phyloP scores from a whole-genome alignment of 169 alveolate species.

The Babesia caballi region DNA sequence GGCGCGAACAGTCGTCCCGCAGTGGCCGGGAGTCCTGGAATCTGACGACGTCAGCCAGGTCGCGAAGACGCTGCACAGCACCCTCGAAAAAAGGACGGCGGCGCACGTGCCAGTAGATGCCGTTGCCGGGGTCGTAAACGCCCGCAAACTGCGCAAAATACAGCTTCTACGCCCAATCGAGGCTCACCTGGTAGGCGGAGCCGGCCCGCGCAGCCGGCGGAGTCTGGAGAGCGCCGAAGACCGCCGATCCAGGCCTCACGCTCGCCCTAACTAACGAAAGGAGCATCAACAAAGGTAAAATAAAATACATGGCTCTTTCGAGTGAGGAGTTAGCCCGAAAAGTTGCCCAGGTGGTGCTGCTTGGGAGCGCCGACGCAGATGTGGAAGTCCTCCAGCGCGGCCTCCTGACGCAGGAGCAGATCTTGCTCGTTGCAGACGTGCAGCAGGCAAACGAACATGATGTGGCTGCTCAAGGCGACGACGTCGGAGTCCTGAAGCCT shows the following conservation, averaged over 20 bases:
- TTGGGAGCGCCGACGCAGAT: slow-evolving; percentile 34
- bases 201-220: slow-evolving; percentile 10
- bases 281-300: background rate
- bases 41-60: slow-evolving; percentile 7
- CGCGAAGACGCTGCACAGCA: background rate
- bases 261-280: background rate
- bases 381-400: slow-evolving; percentile 21
- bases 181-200: slow-evolving; percentile 1
- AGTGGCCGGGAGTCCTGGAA: slow-evolving; percentile 2
- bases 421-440: slow-evolving; percentile 68
- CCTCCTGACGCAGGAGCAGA: slow-evolving; percentile 19
- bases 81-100: background rate
- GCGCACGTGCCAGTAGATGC: slow-evolving; percentile 47
- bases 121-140: slow-evolving; percentile 34
- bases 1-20: slow-evolving; percentile 12
- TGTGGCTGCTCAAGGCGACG: slow-evolving; percentile 40
- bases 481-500: slow-evolving; percentile 6
- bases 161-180: background rate
- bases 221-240: slow-evolving; percentile 50
- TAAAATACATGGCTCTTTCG: background rate
- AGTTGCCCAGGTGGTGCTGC: slow-evolving; percentile 27
- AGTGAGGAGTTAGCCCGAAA: background rate
- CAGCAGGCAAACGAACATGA: slow-evolving; percentile 62
- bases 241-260: slow-evolving; percentile 44
- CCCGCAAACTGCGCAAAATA: slow-evolving; percentile 39